These are phyloP conservation scores for Oryza punctata DNA, from an alignment of 176 grass and related monocot genomes.

Conservation along the genomic window DNA sequence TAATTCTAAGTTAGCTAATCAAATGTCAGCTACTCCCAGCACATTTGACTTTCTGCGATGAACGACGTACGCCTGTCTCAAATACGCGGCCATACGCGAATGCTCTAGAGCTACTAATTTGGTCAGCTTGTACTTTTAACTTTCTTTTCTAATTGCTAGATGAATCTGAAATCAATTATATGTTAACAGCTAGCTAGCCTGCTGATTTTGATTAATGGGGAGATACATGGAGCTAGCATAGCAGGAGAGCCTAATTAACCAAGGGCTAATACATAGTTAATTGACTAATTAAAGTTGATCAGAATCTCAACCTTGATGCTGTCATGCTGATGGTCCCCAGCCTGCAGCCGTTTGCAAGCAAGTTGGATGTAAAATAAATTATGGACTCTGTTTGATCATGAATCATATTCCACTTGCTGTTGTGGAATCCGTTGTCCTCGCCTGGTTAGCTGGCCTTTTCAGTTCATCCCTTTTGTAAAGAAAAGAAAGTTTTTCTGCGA, in stretches of 20 bases:
- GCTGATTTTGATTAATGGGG: background rate
- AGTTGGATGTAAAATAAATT: background rate
- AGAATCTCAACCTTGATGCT: background rate
- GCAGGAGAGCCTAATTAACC: background rate
- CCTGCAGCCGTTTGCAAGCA: background rate
- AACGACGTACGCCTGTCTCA: background rate
- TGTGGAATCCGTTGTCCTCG: conserved; percentile 34
- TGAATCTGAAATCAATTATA: background rate
- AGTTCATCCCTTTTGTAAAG: background rate
- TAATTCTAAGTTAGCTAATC: background rate
- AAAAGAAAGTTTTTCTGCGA: background rate
- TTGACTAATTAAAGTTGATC: background rate
- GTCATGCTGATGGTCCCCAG: background rate
- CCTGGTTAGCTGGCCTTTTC: background rate
- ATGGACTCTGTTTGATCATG: conserved; percentile 26
- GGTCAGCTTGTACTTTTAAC: background rate
- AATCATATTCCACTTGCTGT: conserved; percentile 18
- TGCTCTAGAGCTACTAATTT: conserved; percentile 13
- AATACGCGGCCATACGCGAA: conserved; percentile 24
- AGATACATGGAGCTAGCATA: background rate
- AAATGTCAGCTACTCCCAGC: background rate
- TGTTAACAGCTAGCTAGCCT: background rate
- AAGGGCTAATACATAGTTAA: background rate
- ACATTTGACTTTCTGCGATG: background rate
- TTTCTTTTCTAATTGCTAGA: background rate